Evolutionary conservation across 2,329 filamentous ascomycete species (phyloP), one percentile per base, ranked within the genome.

Genomic region (Diaporthe ilicicola): DNA sequence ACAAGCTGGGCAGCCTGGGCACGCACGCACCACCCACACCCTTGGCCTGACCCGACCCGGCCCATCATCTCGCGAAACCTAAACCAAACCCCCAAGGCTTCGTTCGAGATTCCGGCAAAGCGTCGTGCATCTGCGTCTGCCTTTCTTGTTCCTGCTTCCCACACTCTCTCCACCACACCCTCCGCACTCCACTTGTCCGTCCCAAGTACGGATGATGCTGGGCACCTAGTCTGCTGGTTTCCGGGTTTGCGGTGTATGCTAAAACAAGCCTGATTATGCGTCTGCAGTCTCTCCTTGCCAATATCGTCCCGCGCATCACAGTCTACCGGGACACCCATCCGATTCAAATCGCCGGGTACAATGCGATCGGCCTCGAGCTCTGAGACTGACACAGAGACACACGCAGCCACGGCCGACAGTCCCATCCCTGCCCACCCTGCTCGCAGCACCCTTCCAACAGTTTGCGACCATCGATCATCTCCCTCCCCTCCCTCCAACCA

Each of bases 281-380:
- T 54, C 48, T 70, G 68, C 71, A 56, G 55, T 68, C 44, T 46
- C 66, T 50, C 29, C 53, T 77, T 74, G 37, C 64, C 61, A 68
- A 56, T 42, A 48, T 65, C 69, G 24, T 54, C 69, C 56, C 37
- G 66, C 69, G 46, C 69, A 48, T 54, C 51, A 69, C 56, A 37
- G 44, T 29, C 34, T 44, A 32, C 59, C 59, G 59, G 59, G 59
- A 32, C 67, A 39, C 70, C 67, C 54, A 69, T 55, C 56, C 56
- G 51, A 66, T 54, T 46, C 70, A 51, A 69, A 39, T 65, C 67
- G 55, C 55, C 66, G 55, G 56, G 46, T 67, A 71, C 69, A 59
- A 72, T 72, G 71, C 71, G 55, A 70, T 67, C 62, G 68, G 46
- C 69, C 62, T 71, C 53, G 69, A 64, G 64, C 46, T 56, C 71